Conservation (phyloP, 805 yeast species). For the Kodamaea sagamina region DNA sequence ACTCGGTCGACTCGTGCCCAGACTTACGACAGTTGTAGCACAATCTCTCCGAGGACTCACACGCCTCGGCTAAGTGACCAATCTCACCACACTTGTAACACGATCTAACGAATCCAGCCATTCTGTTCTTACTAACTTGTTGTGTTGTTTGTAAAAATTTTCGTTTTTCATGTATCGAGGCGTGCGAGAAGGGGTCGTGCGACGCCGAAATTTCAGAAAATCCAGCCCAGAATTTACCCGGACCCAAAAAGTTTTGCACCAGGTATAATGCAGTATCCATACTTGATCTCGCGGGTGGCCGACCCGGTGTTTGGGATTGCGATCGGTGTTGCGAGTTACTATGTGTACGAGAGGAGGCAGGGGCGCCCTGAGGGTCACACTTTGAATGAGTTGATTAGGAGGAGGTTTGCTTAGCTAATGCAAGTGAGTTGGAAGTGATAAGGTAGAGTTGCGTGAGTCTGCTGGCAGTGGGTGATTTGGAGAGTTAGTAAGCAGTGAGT, state of each 20-base stretch:
- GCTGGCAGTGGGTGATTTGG: too few relatives aligned
- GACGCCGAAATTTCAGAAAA: neutral
- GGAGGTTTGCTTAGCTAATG: neutral
- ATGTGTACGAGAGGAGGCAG: conserved; percentile 59
- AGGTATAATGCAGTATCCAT: conserved; percentile 41
- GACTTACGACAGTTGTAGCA: conserved; percentile 92
- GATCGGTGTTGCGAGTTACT: conserved; percentile 65
- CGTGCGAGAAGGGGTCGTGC: conserved; percentile 1
- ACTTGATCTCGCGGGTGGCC: conserved; percentile 51
- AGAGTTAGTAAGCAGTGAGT: too few relatives aligned
- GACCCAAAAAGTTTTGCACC: neutral
- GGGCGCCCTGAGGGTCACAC: conserved; percentile 62
- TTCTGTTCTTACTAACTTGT: conserved; percentile 16
- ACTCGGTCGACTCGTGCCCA: conserved; percentile 86
- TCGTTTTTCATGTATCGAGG: conserved; percentile 5
- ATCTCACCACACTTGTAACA: conserved; percentile 91
- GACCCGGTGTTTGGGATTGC: conserved; percentile 68
- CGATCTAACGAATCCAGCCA: conserved; percentile 64
- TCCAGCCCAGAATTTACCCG: neutral
- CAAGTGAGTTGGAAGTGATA: too few relatives aligned
- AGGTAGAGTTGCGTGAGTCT: too few relatives aligned
- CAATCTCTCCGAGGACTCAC: conserved; percentile 79
- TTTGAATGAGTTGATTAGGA: conserved; percentile 51
- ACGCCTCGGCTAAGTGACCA: conserved; percentile 88
- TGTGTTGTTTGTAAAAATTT: conserved; percentile 11